Evolutionary conservation across 148 eudicot genomes (phyloP).

Genomic region (Nyssa sinensis): DNA sequence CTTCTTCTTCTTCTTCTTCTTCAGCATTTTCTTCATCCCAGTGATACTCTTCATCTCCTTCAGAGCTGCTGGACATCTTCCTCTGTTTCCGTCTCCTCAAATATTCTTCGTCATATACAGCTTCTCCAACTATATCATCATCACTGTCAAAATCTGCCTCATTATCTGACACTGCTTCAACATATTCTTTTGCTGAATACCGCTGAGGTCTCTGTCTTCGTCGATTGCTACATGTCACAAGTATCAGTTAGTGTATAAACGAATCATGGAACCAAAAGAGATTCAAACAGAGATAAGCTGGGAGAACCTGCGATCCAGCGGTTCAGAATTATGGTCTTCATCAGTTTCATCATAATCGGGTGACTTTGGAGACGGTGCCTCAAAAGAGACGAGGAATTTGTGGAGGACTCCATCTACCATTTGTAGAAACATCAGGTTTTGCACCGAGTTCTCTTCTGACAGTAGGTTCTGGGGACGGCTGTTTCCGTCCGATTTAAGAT

Average conservation of each 20-base stretch:
- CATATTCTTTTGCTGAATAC: slow-evolving; percentile 64
- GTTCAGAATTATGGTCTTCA: slow-evolving; percentile 40
- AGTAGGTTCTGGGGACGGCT: slow-evolving; percentile 56
- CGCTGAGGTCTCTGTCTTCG: slow-evolving; percentile 72
- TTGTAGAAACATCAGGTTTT: slow-evolving; percentile 41
- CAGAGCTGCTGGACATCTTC: slow-evolving; percentile 66
- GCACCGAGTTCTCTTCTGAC: slow-evolving; percentile 38
- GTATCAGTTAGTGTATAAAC: slow-evolving; percentile 5
- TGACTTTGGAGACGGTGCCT: slow-evolving; percentile 51
- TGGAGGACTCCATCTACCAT: slow-evolving; percentile 54
- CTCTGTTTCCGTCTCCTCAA: slow-evolving; percentile 44
- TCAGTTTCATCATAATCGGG: slow-evolving; percentile 49
- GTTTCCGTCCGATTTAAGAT: slow-evolving; percentile 47
- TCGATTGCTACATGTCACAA: slow-evolving; percentile 47
- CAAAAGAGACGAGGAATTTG: slow-evolving; percentile 41
- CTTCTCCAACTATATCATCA: slow-evolving; percentile 92
- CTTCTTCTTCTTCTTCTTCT: slow-evolving; percentile 53
- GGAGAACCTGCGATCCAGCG: slow-evolving; percentile 62
- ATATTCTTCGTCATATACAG: slow-evolving; percentile 79
- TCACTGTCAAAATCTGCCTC: slow-evolving; percentile 64
- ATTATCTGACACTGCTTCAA: slow-evolving; percentile 60
- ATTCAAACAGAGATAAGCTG: neutral
- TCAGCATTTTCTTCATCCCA: slow-evolving; percentile 73
- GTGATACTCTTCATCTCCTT: slow-evolving; percentile 77
- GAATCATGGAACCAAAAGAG: neutral